These are phyloP conservation scores for Macrotyloma uniflorum DNA, from an alignment of 306 rosid genomes.

Conservation along the genomic window DNA sequence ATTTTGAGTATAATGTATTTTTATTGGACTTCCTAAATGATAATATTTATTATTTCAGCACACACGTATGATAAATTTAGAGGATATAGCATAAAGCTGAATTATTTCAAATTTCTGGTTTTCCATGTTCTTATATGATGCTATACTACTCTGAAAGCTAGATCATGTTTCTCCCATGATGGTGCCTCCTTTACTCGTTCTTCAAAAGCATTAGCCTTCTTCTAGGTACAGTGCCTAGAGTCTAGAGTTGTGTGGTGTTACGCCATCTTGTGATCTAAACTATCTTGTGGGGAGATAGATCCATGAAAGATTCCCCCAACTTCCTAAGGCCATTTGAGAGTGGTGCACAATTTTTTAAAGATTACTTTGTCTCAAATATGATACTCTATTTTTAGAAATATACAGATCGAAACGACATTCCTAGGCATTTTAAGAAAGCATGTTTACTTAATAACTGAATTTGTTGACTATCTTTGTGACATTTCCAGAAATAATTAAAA, in stretches of 20 bases:
- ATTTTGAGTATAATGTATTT: neutral
- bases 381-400: too few species aligned
- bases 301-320: neutral
- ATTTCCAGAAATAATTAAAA: too few species aligned
- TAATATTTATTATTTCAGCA: neutral
- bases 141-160: neutral
- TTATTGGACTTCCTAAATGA: neutral
- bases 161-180: neutral
- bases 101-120: neutral
- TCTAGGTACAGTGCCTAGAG: neutral
- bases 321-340: neutral
- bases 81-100: neutral
- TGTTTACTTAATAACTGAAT: too few species aligned
- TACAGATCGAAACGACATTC: too few species aligned
- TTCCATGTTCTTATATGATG: neutral
- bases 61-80: neutral
- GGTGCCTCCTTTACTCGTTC: neutral
- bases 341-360: neutral
- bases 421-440: too few species aligned
- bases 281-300: neutral
- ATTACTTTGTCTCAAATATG: too few species aligned
- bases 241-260: neutral
- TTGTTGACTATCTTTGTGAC: too few species aligned
- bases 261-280: neutral
- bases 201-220: neutral